Base-by-base conservation (phyloP, 139 green algal species). In the Chlamydomonas applanata region DNA sequence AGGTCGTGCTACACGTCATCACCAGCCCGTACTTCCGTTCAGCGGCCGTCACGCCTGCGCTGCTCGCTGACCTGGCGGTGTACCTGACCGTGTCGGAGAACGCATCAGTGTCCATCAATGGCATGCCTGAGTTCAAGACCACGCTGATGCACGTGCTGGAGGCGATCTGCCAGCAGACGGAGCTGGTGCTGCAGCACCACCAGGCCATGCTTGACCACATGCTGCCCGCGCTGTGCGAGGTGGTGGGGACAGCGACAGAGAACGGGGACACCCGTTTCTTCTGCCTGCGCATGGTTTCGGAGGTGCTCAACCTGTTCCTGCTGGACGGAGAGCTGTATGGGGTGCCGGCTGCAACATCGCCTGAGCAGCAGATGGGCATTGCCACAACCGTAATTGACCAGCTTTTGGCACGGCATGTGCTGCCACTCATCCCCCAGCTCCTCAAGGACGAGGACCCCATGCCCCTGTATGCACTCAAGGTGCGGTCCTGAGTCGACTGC, bases 401-500 rank as follows among this genome's bases (percentile, higher is more conserved):
- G 1, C 77, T 92, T n/a, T 73, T 94, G 61, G 29, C 46, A 24
- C 27, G 78, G 57, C 73, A 89, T 63, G 76, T 97, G 20, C 82
- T 97, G 49, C 91, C 92, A 9, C 78, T 95, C 69, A 86, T 95
- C 69, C 90, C 89, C 3, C 74, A 62, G 49, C 86, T 98, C 80
- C 80, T 98, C 49, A 44, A 68, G 1, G 89, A 95, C 35, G 85
- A 95, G 71, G 90, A 93, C 69, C 94, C 94, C 53, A 96, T 98
- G 79, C 94, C 94, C 1, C 82, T 97, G 62, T 97, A 95, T 75
- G 89, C 93, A 0, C 84, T 97, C 1, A 98, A 97, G 88, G 83
- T 97, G 60, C 57, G 92, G 4, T 24, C n/a, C n/a, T n/a, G n/a
- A n/a, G n/a, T n/a, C n/a, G n/a, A n/a, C n/a, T n/a, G n/a, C n/a